Conservation (phyloP, 192 early-diverging fungal genomes). For the Neocallimastix lanati region DNA sequence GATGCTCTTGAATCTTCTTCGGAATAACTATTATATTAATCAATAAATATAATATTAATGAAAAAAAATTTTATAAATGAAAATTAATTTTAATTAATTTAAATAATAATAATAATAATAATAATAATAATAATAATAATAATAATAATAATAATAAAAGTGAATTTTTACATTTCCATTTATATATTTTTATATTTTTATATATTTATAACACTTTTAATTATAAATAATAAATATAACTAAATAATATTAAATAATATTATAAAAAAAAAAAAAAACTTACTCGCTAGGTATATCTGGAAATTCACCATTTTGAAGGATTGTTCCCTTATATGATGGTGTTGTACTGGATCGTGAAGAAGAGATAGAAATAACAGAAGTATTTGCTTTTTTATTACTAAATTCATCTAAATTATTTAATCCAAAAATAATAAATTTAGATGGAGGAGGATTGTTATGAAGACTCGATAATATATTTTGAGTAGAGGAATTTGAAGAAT, state of each 20-base stretch:
- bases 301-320: not conserved
- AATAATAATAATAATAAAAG: too few species aligned
- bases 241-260: not conserved
- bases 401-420: not conserved
- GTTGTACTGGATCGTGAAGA: not conserved
- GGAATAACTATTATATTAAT: not conserved
- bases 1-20: not conserved
- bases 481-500: not conserved
- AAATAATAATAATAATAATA: too few species aligned
- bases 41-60: too few species aligned
- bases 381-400: not conserved
- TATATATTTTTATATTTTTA: too few species aligned
- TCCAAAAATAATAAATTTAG: not conserved
- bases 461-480: not conserved
- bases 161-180: too few species aligned
- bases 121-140: too few species aligned
- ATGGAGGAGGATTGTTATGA: not conserved
- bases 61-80: too few species aligned
- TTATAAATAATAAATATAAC: not conserved
- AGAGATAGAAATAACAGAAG: not conserved
- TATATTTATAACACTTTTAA: too few species aligned
- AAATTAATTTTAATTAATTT: too few species aligned
- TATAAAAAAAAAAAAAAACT: not conserved
- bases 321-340: not conserved
- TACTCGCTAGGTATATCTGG: not conserved